phyloP scores from a whole-genome alignment of 305 asterid species.

The Plantago coronopus region DNA sequence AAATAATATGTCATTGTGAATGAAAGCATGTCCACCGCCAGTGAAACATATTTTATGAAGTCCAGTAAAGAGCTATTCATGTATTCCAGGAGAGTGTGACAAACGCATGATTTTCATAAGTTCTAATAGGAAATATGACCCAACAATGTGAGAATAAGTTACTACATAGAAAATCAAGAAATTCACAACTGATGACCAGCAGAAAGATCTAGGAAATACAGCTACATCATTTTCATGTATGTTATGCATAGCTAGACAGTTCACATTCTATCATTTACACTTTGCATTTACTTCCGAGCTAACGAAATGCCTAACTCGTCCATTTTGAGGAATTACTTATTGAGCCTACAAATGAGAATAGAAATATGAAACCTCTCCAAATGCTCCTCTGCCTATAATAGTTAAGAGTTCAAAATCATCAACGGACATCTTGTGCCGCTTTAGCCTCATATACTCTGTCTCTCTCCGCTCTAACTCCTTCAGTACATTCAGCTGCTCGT shows the following conservation, averaged over 20 bases:
- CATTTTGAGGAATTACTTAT: no score
- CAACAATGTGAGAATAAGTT: no score
- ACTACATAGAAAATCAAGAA: no score
- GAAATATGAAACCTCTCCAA: conserved; percentile 65
- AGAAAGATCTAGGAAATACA: not conserved
- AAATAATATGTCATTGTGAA: conserved; percentile 7
- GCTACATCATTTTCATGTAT: not conserved
- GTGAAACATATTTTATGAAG: not conserved
- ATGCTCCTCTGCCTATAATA: conserved; percentile 82
- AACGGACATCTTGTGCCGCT: conserved; percentile 67
- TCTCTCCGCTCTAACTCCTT: conserved; percentile 70
- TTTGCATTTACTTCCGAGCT: not conserved
- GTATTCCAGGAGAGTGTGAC: not conserved
- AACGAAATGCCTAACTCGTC: not conserved
- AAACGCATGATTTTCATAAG: conserved; percentile 1
- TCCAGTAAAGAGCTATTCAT: not conserved
- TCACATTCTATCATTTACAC: no score
- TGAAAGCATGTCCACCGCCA: not conserved
- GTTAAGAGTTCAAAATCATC: conserved; percentile 69
- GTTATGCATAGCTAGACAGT: no score
- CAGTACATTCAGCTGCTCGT: conserved; percentile 55
- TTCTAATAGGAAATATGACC: not conserved
- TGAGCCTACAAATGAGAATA: not conserved
- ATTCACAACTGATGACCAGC: no score
- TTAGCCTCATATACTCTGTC: conserved; percentile 71